Evolutionary conservation across 2,329 filamentous ascomycete species (phyloP).

Genomic region (Monascus ruber): DNA sequence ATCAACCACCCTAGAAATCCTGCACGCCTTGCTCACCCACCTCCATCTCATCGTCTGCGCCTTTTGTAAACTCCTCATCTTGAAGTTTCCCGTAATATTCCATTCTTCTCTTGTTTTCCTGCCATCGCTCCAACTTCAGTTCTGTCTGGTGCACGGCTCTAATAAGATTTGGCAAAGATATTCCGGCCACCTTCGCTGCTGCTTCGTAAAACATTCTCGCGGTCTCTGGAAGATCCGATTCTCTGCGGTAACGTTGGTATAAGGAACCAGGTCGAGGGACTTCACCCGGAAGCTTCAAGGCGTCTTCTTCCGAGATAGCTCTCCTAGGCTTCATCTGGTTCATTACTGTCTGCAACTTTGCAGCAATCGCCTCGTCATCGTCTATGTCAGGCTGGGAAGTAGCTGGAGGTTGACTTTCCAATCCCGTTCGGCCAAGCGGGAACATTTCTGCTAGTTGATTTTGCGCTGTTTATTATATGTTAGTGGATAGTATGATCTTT

Average conservation of each 20-base stretch:
- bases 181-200: slow-evolving; percentile 39
- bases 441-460: slow-evolving; percentile 33
- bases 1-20: too few species aligned
- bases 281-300: slow-evolving; percentile 10
- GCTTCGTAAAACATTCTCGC: slow-evolving; percentile 41
- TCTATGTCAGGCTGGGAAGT: slow-evolving; percentile 4
- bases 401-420: slow-evolving; percentile 4
- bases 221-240: slow-evolving; percentile 35
- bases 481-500: background rate
- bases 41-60: slow-evolving; percentile 9
- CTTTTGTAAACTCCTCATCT: slow-evolving; percentile 7
- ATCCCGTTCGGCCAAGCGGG: slow-evolving; percentile 17
- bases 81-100: slow-evolving; percentile 13
- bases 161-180: slow-evolving; percentile 40
- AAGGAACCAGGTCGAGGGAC: slow-evolving; percentile 37
- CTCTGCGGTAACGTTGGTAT: slow-evolving; percentile 40
- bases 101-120: slow-evolving; percentile 22
- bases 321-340: slow-evolving; percentile 27
- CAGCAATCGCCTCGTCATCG: slow-evolving; percentile 18
- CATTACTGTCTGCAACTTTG: slow-evolving; percentile 34
- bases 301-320: slow-evolving; percentile 26
- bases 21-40: slow-evolving; percentile 5
- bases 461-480: slow-evolving; percentile 6
- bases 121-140: slow-evolving; percentile 29
- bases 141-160: slow-evolving; percentile 42